Base-by-base conservation (phyloP, 805 yeast genomes). In the Saturnispora diversa region DNA sequence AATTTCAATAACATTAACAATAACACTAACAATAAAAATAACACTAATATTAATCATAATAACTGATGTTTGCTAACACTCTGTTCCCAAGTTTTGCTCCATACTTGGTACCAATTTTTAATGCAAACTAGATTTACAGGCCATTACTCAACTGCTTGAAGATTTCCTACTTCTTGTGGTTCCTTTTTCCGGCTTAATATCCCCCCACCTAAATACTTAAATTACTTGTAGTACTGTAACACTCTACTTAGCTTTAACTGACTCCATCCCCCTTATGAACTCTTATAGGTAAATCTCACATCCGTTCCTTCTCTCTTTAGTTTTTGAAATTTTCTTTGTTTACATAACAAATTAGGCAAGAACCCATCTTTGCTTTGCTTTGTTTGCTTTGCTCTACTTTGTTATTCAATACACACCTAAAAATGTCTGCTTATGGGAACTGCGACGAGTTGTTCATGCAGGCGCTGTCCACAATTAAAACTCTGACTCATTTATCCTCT, bases 61-160 rank as follows among this genome's bases (percentile, higher is more conserved):
- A n/a, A 12, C n/a, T 12, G 24, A 56, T 64, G 85, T 79, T 84
- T 83, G 88, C 85, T 80, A 76, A 83, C 94, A 84, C 90, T 82
- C 92, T 81, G 92, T 87, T 77, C 80, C 80, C 74, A 69, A 68
- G 72, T 76, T 48, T 40, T 46, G 37, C 49, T 42, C 78, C 60
- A 65, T 80, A 76, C 72, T 72, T 72, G 74, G 79, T 74, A 79
- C 88, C 94, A 80, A 83, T 84, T 84, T 80, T 77, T 22, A 76
- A 81, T 67, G 87, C 87, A 80, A 84, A 81, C 94, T 66, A 84
- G 86, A 82, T 62, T 48, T 50, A 70, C 33, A 37, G 64, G 80
- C 69, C 60, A 60, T 66, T 82, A 81, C 90, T 82, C 90, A 82
- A 80, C 88, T 60, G 69, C 66, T 21, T 22, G 27, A 20, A 25